phyloP scores from a whole-genome alignment of 106 monocot species.

The Cymbidium sinense region DNA sequence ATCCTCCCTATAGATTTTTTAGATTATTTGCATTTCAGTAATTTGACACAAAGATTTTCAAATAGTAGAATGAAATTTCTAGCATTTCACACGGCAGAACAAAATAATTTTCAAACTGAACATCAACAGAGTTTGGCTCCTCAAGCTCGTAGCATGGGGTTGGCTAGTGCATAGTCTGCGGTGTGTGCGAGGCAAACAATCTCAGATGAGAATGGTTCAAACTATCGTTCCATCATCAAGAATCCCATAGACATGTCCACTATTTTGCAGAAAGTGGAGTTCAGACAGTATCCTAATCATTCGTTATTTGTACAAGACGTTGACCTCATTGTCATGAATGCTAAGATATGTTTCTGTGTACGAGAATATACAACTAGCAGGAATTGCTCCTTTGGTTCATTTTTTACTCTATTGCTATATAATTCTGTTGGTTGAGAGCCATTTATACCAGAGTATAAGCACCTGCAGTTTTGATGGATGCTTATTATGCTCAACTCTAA shows the following conservation, averaged over 20 bases:
- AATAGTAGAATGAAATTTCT: too few relatives aligned
- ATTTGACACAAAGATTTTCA: too few relatives aligned
- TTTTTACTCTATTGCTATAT: not conserved
- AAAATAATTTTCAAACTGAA: too few relatives aligned
- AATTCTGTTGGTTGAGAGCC: not conserved
- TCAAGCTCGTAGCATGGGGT: too few relatives aligned
- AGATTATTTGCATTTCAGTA: too few relatives aligned
- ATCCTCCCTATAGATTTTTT: too few relatives aligned
- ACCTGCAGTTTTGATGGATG: not conserved
- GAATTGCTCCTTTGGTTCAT: not conserved
- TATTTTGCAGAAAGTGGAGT: conserved; percentile 81
- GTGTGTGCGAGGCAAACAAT: too few relatives aligned
- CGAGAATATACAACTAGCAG: not conserved
- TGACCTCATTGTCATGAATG: conserved; percentile 90
- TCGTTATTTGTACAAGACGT: conserved; percentile 68
- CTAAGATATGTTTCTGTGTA: conserved; percentile 46
- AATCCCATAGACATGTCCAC: conserved; percentile 98
- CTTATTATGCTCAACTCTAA: not conserved
- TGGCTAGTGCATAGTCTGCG: too few relatives aligned
- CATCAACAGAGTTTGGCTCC: too few relatives aligned
- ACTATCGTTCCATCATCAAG: conserved; percentile 78
- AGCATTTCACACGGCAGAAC: too few relatives aligned
- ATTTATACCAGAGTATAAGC: not conserved
- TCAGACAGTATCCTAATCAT: conserved; percentile 66
- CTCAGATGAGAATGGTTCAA: conserved; percentile 80